Conservation (phyloP, 1,284 basidiomycete species). For the Amylostereum chailletii region DNA sequence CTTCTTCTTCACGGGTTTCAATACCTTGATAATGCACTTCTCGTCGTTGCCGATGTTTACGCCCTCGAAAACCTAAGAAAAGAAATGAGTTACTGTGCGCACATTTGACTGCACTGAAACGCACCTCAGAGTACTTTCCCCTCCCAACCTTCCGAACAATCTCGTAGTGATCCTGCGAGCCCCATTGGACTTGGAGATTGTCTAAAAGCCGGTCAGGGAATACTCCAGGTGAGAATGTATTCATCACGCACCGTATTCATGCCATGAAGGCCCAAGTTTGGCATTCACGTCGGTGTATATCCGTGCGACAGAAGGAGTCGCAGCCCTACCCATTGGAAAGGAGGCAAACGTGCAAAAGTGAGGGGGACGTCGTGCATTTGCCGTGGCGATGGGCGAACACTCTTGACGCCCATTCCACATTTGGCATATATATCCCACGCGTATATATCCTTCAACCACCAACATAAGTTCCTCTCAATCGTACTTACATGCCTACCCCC, state of each 20-base stretch:
- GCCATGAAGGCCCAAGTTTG: conserved; percentile 67
- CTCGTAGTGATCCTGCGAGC: conserved; percentile 96
- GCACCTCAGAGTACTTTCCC: conserved; percentile 93
- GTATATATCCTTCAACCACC: too few species aligned
- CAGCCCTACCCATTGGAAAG: conserved; percentile 49
- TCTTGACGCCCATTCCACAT: too few species aligned
- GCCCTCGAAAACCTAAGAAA: conserved; percentile 87
- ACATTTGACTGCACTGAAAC: conserved; percentile 15
- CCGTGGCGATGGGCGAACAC: too few species aligned
- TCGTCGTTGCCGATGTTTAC: conserved; percentile 90
- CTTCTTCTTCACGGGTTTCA: conserved; percentile 99
- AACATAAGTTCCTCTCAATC: too few species aligned
- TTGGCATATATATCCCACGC: too few species aligned
- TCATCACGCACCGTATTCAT: conserved; percentile 61
- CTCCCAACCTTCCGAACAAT: conserved; percentile 95
- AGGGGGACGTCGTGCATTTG: too few species aligned
- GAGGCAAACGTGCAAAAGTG: too few species aligned
- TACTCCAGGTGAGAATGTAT: conserved; percentile 11
- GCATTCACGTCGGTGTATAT: conserved; percentile 71
- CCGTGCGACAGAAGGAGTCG: conserved; percentile 64
- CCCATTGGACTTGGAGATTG: conserved; percentile 92
- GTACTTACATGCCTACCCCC: too few species aligned
- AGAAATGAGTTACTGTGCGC: conserved; percentile 5
- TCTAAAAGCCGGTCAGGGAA: conserved; percentile 37
- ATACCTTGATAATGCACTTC: conserved; percentile 97